Conservation (phyloP, 2,329 filamentous ascomycete genomes). For the Xylariaceae sp. region DNA sequence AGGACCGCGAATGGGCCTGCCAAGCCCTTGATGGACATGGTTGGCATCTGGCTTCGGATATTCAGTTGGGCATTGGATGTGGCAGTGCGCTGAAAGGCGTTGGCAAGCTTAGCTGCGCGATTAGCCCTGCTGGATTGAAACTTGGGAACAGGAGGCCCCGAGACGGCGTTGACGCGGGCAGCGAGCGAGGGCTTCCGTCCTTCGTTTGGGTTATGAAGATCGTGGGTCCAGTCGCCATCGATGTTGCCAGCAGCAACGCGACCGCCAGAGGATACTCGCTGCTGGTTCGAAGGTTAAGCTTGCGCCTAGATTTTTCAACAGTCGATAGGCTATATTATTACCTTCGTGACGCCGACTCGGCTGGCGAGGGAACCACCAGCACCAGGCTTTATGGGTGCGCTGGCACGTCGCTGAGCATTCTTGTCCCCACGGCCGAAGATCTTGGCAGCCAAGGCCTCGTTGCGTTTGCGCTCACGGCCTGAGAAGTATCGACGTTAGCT, state of each 20-base stretch:
- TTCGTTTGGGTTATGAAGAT: conserved; percentile 55
- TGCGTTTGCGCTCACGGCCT: conserved; percentile 69
- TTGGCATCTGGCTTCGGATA: conserved; percentile 28
- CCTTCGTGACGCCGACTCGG: conserved; percentile 72
- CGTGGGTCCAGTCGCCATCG: conserved; percentile 69
- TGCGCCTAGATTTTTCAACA: conserved; percentile 5
- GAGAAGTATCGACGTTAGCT: conserved; percentile 7
- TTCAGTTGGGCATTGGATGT: conserved; percentile 38
- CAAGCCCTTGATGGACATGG: conserved; percentile 68
- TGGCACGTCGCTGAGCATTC: conserved; percentile 54
- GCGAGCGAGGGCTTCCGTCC: conserved; percentile 44
- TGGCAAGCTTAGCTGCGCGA: conserved; percentile 42
- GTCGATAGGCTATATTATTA: conserved; percentile 31
- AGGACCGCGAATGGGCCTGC: conserved; percentile 70
- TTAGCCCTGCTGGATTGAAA: conserved; percentile 17
- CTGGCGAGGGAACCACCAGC: conserved; percentile 62
- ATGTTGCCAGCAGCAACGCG: conserved; percentile 51
- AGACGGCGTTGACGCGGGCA: conserved; percentile 41
- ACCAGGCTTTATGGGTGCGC: conserved; percentile 50
- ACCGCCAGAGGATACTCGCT: conserved; percentile 32
- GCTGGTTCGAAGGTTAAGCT: conserved; percentile 29
- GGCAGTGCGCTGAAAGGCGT: conserved; percentile 42
- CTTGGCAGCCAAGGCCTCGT: conserved; percentile 67
- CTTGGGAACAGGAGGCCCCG: conserved; percentile 33
- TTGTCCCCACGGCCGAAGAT: conserved; percentile 56